phyloP scores from a whole-genome alignment of 176 grass and related monocot species.

The Poa pratensis region DNA sequence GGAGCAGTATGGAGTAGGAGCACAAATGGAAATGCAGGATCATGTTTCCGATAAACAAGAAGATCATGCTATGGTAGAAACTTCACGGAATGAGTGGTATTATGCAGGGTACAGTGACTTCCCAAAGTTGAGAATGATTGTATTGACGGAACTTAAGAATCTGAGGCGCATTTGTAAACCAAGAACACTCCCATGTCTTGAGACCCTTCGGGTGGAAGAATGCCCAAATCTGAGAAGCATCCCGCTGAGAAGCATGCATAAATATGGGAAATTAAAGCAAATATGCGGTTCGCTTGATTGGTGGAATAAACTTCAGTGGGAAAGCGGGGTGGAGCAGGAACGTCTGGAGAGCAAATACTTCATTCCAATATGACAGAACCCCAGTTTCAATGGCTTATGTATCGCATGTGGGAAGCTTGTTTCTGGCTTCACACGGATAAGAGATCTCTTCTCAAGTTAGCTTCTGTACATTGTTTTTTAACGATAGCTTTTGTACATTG shows the following conservation, averaged over 20 bases:
- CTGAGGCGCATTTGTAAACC: slow-evolving; percentile 58
- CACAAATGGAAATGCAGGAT: not conserved
- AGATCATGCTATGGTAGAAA: not conserved
- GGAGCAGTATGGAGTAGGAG: not conserved
- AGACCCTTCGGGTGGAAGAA: slow-evolving; percentile 71
- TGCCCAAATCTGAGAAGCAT: slow-evolving; percentile 60
- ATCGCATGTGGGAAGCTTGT: not conserved
- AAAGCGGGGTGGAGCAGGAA: slow-evolving; percentile 24
- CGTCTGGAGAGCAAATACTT: slow-evolving; percentile 57
- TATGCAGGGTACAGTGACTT: slow-evolving; percentile 21
- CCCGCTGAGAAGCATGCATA: slow-evolving; percentile 36
- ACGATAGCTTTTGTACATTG: not conserved
- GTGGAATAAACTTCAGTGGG: slow-evolving; percentile 68
- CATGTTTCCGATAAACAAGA: slow-evolving; percentile 17
- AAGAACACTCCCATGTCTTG: slow-evolving; percentile 56
- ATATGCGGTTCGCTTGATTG: slow-evolving; percentile 66
- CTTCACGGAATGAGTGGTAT: not conserved
- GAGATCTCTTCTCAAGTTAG: not conserved
- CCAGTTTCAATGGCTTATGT: not conserved
- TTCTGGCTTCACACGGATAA: not conserved
- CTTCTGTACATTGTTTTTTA: no score
- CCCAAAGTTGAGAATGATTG: slow-evolving; percentile 54
- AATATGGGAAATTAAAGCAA: slow-evolving; percentile 60
- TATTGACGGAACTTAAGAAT: slow-evolving; percentile 50
- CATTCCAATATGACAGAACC: slow-evolving; percentile 44